Conservation (phyloP, 1,139 yeast species). For the Yamadazyma mexicana region DNA sequence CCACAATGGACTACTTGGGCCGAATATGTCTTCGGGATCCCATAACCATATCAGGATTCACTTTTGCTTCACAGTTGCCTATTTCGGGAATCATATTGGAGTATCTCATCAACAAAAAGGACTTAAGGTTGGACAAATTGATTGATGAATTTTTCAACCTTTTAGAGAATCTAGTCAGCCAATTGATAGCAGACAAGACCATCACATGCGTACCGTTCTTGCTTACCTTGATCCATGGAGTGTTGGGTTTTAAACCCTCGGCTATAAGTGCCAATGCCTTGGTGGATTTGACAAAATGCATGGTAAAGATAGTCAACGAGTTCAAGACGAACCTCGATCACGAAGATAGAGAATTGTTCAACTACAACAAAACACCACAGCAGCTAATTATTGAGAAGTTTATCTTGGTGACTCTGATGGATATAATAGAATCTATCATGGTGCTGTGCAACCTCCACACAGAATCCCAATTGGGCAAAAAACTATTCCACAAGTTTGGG, state of each 20-base stretch:
- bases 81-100: conserved; percentile 32
- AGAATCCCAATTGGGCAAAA: conserved; percentile 6
- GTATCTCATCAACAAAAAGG: conserved; percentile 42
- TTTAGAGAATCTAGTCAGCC: conserved; percentile 34
- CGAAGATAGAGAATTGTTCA: conserved; percentile 15
- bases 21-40: conserved; percentile 43
- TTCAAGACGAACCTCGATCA: conserved; percentile 10
- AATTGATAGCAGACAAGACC: conserved; percentile 23
- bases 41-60: conserved; percentile 26
- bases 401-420: conserved; percentile 51
- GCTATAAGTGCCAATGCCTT: conserved; percentile 45
- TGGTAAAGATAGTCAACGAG: conserved; percentile 21
- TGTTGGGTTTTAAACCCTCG: conserved; percentile 55
- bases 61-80: conserved; percentile 30
- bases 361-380: conserved; percentile 41
- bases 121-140: conserved; percentile 44
- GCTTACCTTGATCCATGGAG: conserved; percentile 51
- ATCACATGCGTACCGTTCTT: conserved; percentile 54
- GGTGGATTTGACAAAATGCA: conserved; percentile 17
- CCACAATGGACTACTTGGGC: conserved; percentile 51
- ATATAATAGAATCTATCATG: conserved; percentile 48
- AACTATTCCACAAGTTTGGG: conserved; percentile 10
- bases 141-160: conserved; percentile 40
- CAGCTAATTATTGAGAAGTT: conserved; percentile 49
- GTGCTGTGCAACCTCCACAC: conserved; percentile 9